A percentile compares a stretch with the other conserved stretches of the same genome.
phyloP scores from a whole-genome alignment of 768 basidiomycete genomes.

The Mycena polygramma region DNA sequence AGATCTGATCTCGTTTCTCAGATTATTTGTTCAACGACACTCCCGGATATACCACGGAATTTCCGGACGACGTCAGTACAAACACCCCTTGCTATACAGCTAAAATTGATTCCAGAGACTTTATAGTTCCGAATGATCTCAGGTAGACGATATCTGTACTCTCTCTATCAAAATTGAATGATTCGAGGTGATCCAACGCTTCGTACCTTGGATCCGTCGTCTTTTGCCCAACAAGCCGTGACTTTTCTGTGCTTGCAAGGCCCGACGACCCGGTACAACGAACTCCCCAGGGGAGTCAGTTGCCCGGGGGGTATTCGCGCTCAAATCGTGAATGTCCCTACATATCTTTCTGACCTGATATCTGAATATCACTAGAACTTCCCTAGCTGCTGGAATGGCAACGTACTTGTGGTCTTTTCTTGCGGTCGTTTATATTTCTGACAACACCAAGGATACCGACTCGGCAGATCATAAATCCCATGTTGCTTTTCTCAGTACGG shows the following conservation, averaged over 20 bases:
- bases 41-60: conserved; percentile 34
- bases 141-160: conserved; percentile 13
- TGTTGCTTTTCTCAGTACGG: conserved; percentile 54
- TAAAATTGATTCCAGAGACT: not conserved
- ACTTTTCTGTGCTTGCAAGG: conserved; percentile 35
- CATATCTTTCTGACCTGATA: not conserved
- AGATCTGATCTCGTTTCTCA: not conserved
- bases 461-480: conserved; percentile 56
- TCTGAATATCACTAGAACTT: conserved; percentile 28
- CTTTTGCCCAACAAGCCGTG: conserved; percentile 38
- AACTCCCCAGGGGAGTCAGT: conserved; percentile 29
- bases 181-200: conserved; percentile 34
- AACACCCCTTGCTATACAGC: not conserved
- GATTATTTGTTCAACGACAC: conserved; percentile 39
- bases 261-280: conserved; percentile 29
- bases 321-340: conserved; percentile 24
- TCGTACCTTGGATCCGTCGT: conserved; percentile 35
- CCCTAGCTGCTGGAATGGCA: conserved; percentile 39
- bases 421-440: not conserved
- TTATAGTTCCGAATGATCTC: conserved; percentile 37
- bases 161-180: not conserved
- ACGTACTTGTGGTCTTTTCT: not conserved
- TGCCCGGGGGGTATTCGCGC: conserved; percentile 37
- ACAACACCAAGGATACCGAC: conserved; percentile 50
- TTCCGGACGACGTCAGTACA: conserved; percentile 36